Evolutionary conservation across 1,284 basidiomycete genomes (phyloP).

Genomic region (Trametes sp.): DNA sequence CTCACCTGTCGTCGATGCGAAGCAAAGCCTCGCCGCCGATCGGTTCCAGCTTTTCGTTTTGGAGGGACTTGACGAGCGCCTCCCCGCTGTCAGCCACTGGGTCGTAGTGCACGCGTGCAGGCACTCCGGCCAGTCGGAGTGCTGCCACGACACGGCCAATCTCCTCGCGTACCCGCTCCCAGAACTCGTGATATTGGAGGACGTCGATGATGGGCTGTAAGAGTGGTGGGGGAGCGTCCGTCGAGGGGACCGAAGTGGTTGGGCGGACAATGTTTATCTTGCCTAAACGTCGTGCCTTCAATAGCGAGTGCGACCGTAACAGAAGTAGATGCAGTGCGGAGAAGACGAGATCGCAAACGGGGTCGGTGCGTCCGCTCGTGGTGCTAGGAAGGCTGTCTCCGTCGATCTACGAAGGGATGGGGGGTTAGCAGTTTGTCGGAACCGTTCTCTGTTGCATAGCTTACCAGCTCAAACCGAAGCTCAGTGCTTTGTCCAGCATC

Average conservation of each 20-base stretch:
- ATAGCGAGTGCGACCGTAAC: slow-evolving; percentile 63
- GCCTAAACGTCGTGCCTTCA: slow-evolving; percentile 59
- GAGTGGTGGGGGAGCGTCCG: slow-evolving; percentile 44
- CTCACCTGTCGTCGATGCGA: slow-evolving; percentile 66
- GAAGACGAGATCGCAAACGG: slow-evolving; percentile 76
- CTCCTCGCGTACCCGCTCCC: slow-evolving; percentile 64
- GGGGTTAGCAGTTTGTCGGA: neutral
- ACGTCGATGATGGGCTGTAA: slow-evolving; percentile 77
- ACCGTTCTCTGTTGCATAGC: slow-evolving; percentile 20
- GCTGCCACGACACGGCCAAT: slow-evolving; percentile 57
- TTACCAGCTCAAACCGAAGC: slow-evolving; percentile 71
- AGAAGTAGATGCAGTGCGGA: slow-evolving; percentile 68
- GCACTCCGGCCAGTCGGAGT: slow-evolving; percentile 62
- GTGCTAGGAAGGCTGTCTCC: slow-evolving; percentile 25
- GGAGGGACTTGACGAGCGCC: slow-evolving; percentile 57
- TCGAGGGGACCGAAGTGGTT: slow-evolving; percentile 41
- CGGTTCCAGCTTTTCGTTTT: slow-evolving; percentile 37
- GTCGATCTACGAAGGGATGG: slow-evolving; percentile 37
- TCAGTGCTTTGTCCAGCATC: slow-evolving; percentile 75
- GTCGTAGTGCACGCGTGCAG: slow-evolving; percentile 63
- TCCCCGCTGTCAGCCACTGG: slow-evolving; percentile 72
- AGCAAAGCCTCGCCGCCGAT: slow-evolving; percentile 75
- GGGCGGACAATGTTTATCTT: slow-evolving; percentile 41
- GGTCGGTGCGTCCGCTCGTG: slow-evolving; percentile 29
- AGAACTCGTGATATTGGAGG: slow-evolving; percentile 79